Base-by-base conservation (phyloP, 352 stramenopile genomes). In the Phytophthora macrochlamydospora region DNA sequence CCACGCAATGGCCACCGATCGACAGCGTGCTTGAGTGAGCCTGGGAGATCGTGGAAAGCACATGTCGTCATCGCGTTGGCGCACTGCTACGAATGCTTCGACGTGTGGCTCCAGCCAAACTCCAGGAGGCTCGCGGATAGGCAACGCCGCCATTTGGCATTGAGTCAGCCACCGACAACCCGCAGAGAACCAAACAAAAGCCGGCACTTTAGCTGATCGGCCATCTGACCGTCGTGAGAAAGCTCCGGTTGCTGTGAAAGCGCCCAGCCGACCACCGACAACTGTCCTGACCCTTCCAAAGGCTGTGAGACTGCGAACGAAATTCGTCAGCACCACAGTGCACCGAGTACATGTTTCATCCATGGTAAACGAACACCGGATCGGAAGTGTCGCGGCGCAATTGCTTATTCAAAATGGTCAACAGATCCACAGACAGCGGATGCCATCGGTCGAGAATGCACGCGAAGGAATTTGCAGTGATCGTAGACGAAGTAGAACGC, bases 31-130 rank as follows among this genome's bases (percentile, higher is more conserved):
- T 38, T 59, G 52, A n/a, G 37, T 14, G 12, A n/a, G 35, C 12
- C 40, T 61, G 35, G 55, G 59, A 9, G 44, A 33, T 67, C 51
- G 51, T 37, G 52, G 44, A 55, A 62, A 62, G 59, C 59, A 67
- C 59, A 52, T 67, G 59, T 29, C 14, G 3, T 29, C 7, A 3
- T 28, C 14, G 18, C 29, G 24, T 49, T 60, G 43, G 51, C 59
- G 59, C 59, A 55, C 9, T 49, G 18, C 43, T 49, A 29, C 12
- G 14, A 28, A 61, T 67, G 44, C 14, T 18, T 28, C 18, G 30
- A 40, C 6, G 7, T 55, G 33, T 59, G 59, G 56, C 18, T 65
- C 35, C 31, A 51, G 35, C 31, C 13, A 40, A 37, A 51, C 31
- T 60, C 50, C 33, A 65, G 60, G 18, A 9, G 43, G 35, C 44